phyloP scores from a whole-genome alignment of 306 rosid species.

The Castanea sativa region DNA sequence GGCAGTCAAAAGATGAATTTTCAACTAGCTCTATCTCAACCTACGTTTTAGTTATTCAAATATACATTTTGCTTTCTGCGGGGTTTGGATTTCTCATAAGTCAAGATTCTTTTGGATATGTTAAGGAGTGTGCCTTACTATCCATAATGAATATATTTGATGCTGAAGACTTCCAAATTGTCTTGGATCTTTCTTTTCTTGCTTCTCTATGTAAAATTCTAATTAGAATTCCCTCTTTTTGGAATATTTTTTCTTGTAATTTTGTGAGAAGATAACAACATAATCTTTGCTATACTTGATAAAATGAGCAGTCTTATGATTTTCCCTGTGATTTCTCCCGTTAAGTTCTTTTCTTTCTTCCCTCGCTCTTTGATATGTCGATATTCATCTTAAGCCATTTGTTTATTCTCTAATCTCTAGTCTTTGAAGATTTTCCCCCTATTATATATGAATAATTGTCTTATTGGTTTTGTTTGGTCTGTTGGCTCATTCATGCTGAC shows the following conservation, averaged over 20 bases:
- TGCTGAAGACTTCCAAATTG: not conserved
- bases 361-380: not conserved
- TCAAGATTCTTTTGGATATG: not conserved
- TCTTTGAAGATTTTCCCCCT: conserved; percentile 16
- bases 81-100: no score
- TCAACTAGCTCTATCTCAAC: not conserved
- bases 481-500: conserved; percentile 26
- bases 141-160: not conserved
- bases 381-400: not conserved
- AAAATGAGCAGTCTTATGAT: not conserved
- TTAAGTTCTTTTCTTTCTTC: not conserved
- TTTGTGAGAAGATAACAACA: not conserved
- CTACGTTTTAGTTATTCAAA: not conserved
- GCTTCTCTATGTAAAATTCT: not conserved
- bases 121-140: not conserved
- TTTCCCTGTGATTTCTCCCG: not conserved
- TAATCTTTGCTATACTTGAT: not conserved
- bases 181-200: not conserved
- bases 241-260: not conserved
- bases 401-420: conserved; percentile 14
- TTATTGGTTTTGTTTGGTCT: conserved; percentile 1
- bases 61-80: not conserved
- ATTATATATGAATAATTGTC: not conserved
- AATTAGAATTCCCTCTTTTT: not conserved
- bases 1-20: not conserved